Evolutionary conservation across 169 alveolate species (phyloP).

Genomic region (Plasmodium relictum): DNA sequence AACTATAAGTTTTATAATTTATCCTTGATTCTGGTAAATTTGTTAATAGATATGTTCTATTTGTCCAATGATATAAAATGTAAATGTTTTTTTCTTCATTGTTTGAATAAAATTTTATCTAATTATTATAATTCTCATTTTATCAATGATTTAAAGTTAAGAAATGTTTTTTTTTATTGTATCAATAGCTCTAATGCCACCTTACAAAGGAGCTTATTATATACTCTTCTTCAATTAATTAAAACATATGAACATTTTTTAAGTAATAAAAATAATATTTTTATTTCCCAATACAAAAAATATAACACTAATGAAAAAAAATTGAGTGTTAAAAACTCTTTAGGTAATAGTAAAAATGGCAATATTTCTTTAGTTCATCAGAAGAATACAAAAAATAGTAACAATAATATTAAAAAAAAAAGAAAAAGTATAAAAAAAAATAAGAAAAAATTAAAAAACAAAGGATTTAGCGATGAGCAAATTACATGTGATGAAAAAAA

Average conservation of each 20-base stretch:
- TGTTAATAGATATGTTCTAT: conserved; percentile 51
- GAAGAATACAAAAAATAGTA: neutral
- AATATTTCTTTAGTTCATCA: too few relatives aligned
- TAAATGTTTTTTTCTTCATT: conserved; percentile 68
- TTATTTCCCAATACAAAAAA: conserved; percentile 1
- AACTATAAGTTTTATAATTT: conserved; percentile 48
- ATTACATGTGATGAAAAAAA: neutral
- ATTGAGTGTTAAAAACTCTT: neutral
- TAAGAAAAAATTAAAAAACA: neutral
- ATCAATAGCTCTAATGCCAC: conserved; percentile 26
- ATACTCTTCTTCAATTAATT: conserved; percentile 69
- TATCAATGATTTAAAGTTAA: conserved; percentile 52
- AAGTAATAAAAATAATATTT: conserved; percentile 22
- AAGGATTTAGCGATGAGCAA: neutral
- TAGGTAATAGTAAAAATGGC: neutral
- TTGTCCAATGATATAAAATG: conserved; percentile 58
- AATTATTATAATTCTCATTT: conserved; percentile 73
- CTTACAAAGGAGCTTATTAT: conserved; percentile 60
- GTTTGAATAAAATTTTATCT: conserved; percentile 59
- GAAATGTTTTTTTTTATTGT: conserved; percentile 60
- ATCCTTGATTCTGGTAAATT: conserved; percentile 11
- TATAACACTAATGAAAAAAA: conserved; percentile 1
- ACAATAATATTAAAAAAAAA: neutral
- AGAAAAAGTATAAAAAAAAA: neutral
- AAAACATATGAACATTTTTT: conserved; percentile 65